Conservation (phyloP, 2,329 filamentous ascomycete genomes). For the Lachnellula hyalina region DNA sequence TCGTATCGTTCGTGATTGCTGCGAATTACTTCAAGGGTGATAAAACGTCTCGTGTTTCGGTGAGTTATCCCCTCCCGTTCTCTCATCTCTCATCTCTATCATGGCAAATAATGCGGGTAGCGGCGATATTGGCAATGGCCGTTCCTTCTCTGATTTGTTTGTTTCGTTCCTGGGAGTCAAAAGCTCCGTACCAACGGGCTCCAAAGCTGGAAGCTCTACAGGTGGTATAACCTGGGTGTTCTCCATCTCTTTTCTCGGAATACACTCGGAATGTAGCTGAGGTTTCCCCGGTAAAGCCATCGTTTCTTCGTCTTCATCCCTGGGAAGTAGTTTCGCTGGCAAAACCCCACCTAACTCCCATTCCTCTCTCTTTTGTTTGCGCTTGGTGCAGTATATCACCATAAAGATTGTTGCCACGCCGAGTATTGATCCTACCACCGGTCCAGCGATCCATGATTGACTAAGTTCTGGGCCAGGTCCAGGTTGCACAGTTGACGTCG, state of each 20-base stretch:
- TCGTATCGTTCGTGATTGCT: neutral
- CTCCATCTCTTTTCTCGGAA: slow-evolving; percentile 17
- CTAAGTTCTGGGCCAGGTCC: slow-evolving; percentile 8
- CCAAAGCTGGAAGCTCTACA: slow-evolving; percentile 20
- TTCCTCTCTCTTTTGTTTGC: slow-evolving; percentile 13
- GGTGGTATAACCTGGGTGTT: slow-evolving; percentile 16
- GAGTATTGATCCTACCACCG: slow-evolving; percentile 22
- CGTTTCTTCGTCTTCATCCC: slow-evolving; percentile 9
- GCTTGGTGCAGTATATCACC: slow-evolving; percentile 24
- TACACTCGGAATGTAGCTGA: slow-evolving; percentile 19
- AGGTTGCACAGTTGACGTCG: neutral
- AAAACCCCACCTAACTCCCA: slow-evolving; percentile 5
- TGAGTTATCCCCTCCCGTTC: slow-evolving; percentile 9
- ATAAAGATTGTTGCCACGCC: slow-evolving; percentile 23
- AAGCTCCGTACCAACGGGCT: slow-evolving; percentile 25
- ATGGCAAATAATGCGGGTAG: slow-evolving; percentile 21
- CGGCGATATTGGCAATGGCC: slow-evolving; percentile 20
- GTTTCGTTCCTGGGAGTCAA: slow-evolving; percentile 12
- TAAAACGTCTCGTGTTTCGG: slow-evolving; percentile 26
- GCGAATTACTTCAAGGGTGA: slow-evolving; percentile 18
- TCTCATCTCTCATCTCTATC: slow-evolving; percentile 21
- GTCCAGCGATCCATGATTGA: slow-evolving; percentile 24
- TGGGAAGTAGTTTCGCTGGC: slow-evolving; percentile 5
- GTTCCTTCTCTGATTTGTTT: slow-evolving; percentile 11
- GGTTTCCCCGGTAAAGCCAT: slow-evolving; percentile 9